Percentiles rank a stretch among this genome's conserved stretches.
Evolutionary conservation across 306 rosid genomes (phyloP).

Genomic region (Phaseolus lunatus): DNA sequence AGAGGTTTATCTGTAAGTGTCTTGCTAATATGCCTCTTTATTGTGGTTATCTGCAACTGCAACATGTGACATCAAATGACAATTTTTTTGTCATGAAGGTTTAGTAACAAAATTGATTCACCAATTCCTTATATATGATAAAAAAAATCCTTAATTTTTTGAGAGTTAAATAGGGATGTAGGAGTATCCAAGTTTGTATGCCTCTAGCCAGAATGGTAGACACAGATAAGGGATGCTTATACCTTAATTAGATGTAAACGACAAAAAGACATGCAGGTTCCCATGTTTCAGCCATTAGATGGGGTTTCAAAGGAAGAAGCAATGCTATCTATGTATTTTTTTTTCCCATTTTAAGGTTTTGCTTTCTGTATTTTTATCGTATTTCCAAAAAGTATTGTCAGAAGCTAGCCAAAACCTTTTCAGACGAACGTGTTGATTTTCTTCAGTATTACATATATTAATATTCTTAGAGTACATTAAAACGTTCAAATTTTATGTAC

Average conservation of each 20-base stretch:
- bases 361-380: background rate
- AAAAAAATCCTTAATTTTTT: background rate
- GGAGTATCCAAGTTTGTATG: background rate
- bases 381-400: background rate
- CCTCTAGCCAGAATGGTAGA: background rate
- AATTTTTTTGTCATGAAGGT: too few species aligned
- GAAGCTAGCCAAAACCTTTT: too few species aligned
- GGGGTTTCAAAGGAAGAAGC: background rate
- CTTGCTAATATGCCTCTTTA: too few species aligned
- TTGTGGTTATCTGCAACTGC: too few species aligned
- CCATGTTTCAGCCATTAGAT: conserved; percentile 6
- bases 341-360: background rate
- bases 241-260: background rate
- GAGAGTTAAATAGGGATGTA: too few species aligned
- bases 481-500: background rate
- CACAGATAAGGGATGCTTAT: background rate
- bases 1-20: too few species aligned
- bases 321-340: background rate
- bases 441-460: too few species aligned
- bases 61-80: too few species aligned
- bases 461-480: background rate
- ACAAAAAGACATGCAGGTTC: conserved; percentile 6
- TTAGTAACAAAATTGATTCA: too few species aligned
- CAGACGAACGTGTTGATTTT: too few species aligned
- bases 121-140: background rate